Evolutionary conservation across 495 filamentous ascomycete species (phyloP).

Genomic region (Hyaloscypha bicolor): DNA sequence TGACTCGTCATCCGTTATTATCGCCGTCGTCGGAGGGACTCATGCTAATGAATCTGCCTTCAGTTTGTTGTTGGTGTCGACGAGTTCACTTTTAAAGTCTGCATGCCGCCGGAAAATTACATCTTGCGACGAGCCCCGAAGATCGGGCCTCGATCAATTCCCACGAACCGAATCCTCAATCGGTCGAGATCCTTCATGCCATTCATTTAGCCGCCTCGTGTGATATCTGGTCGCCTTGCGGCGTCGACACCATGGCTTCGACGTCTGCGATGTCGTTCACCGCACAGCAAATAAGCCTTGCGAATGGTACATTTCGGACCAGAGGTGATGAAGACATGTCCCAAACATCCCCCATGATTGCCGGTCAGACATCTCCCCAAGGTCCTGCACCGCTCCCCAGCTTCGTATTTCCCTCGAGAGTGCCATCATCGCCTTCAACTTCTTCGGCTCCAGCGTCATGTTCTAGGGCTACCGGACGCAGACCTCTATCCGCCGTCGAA

Average conservation of each 20-base stretch:
- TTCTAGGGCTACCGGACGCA: slow-evolving; percentile 46
- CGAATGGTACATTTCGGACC: slow-evolving; percentile 27
- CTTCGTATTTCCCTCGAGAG: slow-evolving; percentile 65
- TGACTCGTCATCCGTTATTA: background rate
- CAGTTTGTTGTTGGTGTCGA: background rate
- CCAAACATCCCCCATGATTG: slow-evolving; percentile 16
- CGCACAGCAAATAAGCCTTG: slow-evolving; percentile 24
- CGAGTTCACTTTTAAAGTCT: background rate
- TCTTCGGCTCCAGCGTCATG: slow-evolving; percentile 50
- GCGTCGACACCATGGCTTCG: slow-evolving; percentile 21
- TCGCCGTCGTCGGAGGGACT: background rate
- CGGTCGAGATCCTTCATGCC: slow-evolving; percentile 13
- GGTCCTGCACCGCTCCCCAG: slow-evolving; percentile 67
- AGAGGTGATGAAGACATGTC: slow-evolving; percentile 26
- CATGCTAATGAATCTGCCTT: background rate
- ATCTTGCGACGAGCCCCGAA: background rate
- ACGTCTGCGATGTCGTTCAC: slow-evolving; percentile 28
- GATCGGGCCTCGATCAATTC: background rate
- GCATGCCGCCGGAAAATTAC: background rate
- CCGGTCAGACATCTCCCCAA: slow-evolving; percentile 9
- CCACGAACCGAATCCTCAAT: slow-evolving; percentile 13
- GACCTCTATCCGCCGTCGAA: slow-evolving; percentile 51
- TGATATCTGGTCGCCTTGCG: slow-evolving; percentile 14
- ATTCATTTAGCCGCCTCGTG: slow-evolving; percentile 5
- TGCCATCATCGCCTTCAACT: slow-evolving; percentile 26